Base-by-base conservation (phyloP, 2,329 filamentous ascomycete species). In the Epichloe festucae region DNA sequence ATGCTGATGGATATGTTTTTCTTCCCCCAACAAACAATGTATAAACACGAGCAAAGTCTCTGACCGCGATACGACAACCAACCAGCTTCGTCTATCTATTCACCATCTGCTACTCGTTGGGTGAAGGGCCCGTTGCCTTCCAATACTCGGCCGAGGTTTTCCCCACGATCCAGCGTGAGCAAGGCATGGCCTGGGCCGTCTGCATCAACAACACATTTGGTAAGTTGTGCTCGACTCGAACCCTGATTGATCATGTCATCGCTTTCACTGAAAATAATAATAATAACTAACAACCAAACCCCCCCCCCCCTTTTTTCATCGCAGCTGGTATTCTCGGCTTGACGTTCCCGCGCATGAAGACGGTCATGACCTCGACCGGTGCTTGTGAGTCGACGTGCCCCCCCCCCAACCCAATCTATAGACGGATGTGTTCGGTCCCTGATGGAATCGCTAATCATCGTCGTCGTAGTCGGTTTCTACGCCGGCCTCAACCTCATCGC, bases 131-230 rank as follows among this genome's bases (percentile, higher is more conserved):
- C 2, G 79, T 84, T 11, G 79, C 80, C 0, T 84, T 82, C 62
- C 75, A 77, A 11, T 84, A 84, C 67, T 76, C 73, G 2, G 79
- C 81, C 23, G 82, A 85, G 61, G 80, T 84, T 2, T 85, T 80
- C 62, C 82, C 82, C 0, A 73, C 84, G 0, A 80, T 77, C 3
- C 81, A 85, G 62, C 73, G 82, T 60, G 82, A 84, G 60, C 72
- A 83, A 35, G 82, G 82, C 46, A 85, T 85, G 82, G 75, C 73
- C 0, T 83, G 77, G 66, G 77, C 79, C 8, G 81, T 84, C 3
- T 58, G 56, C 49, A 62, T 59, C 41, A 62, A 64, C 53, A 63
- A 63, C 50, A 59, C 57, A 1, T 61, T 60, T 48, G 59, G 59
- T 60, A 27, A 55, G 58, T 48, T 48, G 4, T 14, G 17, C 19